A percentile compares a stretch with the other conserved stretches of the same genome.
Evolutionary conservation across 2,329 filamentous ascomycete species (phyloP).

Genomic region (Escovopsis sp.): DNA sequence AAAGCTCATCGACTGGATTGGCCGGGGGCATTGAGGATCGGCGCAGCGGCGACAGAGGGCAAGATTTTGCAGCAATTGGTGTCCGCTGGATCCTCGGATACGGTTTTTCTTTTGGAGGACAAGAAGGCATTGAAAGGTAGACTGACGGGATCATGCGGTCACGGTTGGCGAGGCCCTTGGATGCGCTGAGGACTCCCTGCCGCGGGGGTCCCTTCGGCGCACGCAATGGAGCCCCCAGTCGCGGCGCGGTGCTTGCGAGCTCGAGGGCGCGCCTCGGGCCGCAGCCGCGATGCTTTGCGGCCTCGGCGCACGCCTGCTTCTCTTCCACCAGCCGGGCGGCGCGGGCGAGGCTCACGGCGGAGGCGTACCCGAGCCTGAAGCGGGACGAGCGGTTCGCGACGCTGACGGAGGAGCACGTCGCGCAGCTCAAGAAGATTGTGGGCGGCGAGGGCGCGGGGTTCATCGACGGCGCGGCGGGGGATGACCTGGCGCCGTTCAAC

Average conservation of each 20-base stretch:
- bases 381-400: constrained; percentile 61
- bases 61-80: no score
- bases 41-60: no score
- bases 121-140: no score
- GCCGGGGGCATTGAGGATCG: no score
- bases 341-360: constrained; percentile 57
- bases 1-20: no score
- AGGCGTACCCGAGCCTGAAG: constrained; percentile 72
- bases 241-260: no score
- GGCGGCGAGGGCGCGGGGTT: constrained; percentile 58
- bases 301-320: constrained; percentile 16
- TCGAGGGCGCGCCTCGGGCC: no score
- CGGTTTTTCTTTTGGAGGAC: no score
- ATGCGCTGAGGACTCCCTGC: constrained; percentile 8
- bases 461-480: constrained; percentile 57
- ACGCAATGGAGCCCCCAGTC: no score
- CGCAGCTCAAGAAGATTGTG: constrained; percentile 68
- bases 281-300: constrained; percentile 11
- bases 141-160: constrained; percentile 7
- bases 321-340: constrained; percentile 10
- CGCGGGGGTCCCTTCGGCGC: neutral
- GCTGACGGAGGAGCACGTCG: constrained; percentile 66
- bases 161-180: constrained; percentile 6
- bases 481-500: constrained; percentile 86
- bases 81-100: no score